Percentiles rank a stretch among this genome's conserved stretches.
These are phyloP conservation scores for Lyophyllum semitale DNA, from an alignment of 768 basidiomycete species.

Conservation along the genomic window DNA sequence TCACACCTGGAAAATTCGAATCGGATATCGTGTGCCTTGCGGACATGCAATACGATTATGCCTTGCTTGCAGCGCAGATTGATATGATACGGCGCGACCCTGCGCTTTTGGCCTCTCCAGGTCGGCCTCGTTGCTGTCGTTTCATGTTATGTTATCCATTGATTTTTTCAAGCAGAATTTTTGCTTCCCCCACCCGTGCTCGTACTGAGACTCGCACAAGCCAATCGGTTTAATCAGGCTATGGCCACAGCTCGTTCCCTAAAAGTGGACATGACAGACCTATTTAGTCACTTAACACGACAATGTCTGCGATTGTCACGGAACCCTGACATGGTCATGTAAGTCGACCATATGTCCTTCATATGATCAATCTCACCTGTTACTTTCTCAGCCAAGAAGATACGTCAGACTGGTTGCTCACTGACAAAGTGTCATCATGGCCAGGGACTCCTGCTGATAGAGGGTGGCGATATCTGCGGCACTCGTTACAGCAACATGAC, in stretches of 20 bases:
- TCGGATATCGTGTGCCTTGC: conserved; percentile 77
- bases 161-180: conserved; percentile 40
- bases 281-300: conserved; percentile 75
- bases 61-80: conserved; percentile 75
- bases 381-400: conserved; percentile 59
- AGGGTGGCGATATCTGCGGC: conserved; percentile 87
- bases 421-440: conserved; percentile 82
- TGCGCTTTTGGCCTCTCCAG: conserved; percentile 57
- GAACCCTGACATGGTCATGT: conserved; percentile 63
- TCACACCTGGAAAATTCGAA: conserved; percentile 60
- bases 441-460: conserved; percentile 77
- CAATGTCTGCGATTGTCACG: conserved; percentile 79
- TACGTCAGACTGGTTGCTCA: conserved; percentile 80
- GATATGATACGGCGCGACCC: conserved; percentile 74
- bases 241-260: conserved; percentile 75
- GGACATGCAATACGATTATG: conserved; percentile 80
- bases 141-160: background rate
- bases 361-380: conserved; percentile 10
- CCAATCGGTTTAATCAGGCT: conserved; percentile 78
- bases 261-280: conserved; percentile 82
- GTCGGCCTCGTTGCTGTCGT: conserved; percentile 42
- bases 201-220: conserved; percentile 76
- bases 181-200: conserved; percentile 62
- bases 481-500: conserved; percentile 80
- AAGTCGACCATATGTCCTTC: conserved; percentile 24